Percentiles rank a stretch among this genome's conserved stretches.
phyloP scores from a whole-genome alignment of 2,329 filamentous ascomycete genomes.

The Ceratocystis diversiconidia region DNA sequence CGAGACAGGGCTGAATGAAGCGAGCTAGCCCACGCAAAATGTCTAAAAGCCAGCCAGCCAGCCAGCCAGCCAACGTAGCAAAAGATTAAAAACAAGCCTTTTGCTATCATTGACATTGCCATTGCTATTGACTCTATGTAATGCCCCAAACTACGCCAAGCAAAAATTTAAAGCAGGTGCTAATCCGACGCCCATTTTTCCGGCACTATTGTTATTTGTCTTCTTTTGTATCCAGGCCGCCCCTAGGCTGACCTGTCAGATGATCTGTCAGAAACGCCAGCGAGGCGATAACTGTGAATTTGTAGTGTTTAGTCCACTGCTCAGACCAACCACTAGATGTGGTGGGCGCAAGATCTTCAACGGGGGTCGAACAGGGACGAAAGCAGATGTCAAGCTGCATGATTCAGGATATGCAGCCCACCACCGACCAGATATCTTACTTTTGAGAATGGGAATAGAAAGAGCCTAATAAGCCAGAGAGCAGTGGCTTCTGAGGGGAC shows the following conservation, averaged over 20 bases:
- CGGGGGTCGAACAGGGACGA: too few relatives aligned
- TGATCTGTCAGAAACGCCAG: background rate
- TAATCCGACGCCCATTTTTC: background rate
- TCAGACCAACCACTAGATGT: background rate
- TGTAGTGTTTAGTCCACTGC: too few relatives aligned
- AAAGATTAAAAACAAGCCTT: background rate
- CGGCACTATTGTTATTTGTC: background rate
- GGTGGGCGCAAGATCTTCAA: background rate
- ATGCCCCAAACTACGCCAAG: background rate
- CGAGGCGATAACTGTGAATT: background rate
- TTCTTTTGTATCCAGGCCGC: background rate
- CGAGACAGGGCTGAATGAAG: constrained; percentile 12
- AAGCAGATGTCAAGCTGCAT: background rate
- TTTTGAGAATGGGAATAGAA: background rate
- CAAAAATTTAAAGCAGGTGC: background rate
- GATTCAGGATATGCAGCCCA: background rate
- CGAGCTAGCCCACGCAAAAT: background rate
- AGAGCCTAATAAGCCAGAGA: background rate
- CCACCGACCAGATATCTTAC: background rate
- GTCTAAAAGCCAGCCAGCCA: background rate
- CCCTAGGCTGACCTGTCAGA: background rate
- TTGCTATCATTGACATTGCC: background rate
- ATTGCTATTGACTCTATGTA: background rate
- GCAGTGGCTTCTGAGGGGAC: too few relatives aligned
- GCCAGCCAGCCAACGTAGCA: background rate